phyloP scores from a whole-genome alignment of 345 rosid species.

The Carallia pectinifolia region DNA sequence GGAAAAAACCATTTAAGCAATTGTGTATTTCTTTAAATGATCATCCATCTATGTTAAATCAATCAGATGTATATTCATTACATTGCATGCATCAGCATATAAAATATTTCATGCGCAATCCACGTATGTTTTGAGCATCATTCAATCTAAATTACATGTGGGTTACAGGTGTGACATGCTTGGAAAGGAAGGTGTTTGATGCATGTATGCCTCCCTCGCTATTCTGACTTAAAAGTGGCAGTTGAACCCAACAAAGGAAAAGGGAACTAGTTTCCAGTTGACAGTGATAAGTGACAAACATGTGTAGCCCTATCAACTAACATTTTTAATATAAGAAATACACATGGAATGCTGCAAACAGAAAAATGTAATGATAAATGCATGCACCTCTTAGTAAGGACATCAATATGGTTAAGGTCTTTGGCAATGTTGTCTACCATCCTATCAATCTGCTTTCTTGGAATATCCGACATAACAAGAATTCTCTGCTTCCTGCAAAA shows the following conservation, averaged over 20 bases:
- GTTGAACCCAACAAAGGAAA: not conserved
- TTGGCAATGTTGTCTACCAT: constrained; percentile 66
- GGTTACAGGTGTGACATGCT: not conserved
- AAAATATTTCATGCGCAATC: not conserved
- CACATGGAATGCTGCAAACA: not conserved
- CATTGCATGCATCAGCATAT: not conserved
- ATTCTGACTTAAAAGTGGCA: not conserved
- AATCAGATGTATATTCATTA: not conserved
- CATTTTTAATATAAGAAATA: not conserved
- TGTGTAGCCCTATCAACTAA: no score
- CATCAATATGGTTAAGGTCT: constrained; percentile 82
- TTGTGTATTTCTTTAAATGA: not conserved
- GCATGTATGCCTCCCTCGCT: not conserved
- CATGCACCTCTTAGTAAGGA: constrained; percentile 82
- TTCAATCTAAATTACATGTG: not conserved
- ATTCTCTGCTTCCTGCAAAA: constrained; percentile 81
- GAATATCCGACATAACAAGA: constrained; percentile 94
- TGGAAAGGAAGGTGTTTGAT: not conserved
- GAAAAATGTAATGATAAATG: constrained; percentile 7
- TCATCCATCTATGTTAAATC: not conserved
- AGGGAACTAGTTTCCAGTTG: constrained; percentile 1
- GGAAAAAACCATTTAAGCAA: not conserved
- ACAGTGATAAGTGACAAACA: no score
- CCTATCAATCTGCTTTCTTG: constrained; percentile 93
- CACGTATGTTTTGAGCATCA: not conserved